A percentile compares a stretch with the other conserved stretches of the same genome.
These are phyloP conservation scores for Podila clonocystis DNA, from an alignment of 192 early-diverging fungal genomes.

Conservation along the genomic window DNA sequence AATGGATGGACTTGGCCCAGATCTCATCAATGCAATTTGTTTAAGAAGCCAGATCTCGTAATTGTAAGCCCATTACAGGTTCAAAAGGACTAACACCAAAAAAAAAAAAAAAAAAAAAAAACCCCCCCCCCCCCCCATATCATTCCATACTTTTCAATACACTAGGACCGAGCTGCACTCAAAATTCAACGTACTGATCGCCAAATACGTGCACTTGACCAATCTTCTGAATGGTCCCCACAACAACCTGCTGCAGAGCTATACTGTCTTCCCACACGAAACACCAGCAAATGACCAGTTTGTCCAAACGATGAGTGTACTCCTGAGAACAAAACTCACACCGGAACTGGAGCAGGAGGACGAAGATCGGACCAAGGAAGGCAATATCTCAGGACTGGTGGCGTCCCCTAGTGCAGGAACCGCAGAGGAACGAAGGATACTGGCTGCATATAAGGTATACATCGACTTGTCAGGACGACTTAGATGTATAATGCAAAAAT, in stretches of 20 bases:
- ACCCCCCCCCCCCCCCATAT: too few species aligned
- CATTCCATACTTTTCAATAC: background rate
- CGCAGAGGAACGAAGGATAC: constrained; percentile 22
- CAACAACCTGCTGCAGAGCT: constrained; percentile 16
- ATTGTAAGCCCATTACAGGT: background rate
- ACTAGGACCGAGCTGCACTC: constrained; percentile 48
- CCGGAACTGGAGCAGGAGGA: constrained; percentile 39
- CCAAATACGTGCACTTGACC: constrained; percentile 41
- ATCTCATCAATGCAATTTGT: too few species aligned
- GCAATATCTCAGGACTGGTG: constrained; percentile 18
- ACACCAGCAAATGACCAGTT: constrained; percentile 34
- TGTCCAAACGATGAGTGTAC: constrained; percentile 36
- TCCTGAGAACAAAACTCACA: constrained; percentile 42
- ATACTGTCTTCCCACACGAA: constrained; percentile 43
- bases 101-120: too few species aligned
- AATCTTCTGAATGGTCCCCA: constrained; percentile 44
- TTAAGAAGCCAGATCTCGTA: background rate
- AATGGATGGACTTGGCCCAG: too few species aligned
- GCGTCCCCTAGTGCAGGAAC: background rate
- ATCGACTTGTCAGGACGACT: background rate
- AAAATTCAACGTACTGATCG: constrained; percentile 48
- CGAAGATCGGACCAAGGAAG: constrained; percentile 39
- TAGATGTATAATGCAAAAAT: background rate
- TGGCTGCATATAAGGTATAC: constrained; percentile 30
- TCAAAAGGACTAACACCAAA: background rate